Percentiles rank a stretch among this genome's conserved stretches.
These are phyloP conservation scores for Agastache rugosa DNA, from an alignment of 257 asterid genomes.

Conservation along the genomic window DNA sequence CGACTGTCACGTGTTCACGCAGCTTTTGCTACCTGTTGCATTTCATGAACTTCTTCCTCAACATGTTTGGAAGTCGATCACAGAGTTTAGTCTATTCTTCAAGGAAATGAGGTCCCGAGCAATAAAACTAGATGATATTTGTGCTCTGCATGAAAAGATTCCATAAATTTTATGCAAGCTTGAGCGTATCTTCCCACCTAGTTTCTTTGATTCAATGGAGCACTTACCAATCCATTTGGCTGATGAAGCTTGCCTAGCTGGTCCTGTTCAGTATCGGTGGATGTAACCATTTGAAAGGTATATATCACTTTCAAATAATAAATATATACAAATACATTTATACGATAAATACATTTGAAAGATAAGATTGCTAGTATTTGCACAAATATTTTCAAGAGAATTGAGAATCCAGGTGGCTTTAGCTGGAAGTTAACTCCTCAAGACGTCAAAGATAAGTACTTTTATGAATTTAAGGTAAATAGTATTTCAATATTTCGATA, in stretches of 20 bases:
- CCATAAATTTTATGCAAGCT: not conserved
- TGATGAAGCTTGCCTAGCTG: not conserved
- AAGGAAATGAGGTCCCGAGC: not conserved
- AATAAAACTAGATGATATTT: not conserved
- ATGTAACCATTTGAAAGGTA: not conserved
- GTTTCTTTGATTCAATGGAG: not conserved
- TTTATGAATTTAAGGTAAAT: too few species aligned
- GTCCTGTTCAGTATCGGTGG: not conserved
- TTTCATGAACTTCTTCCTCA: not conserved
- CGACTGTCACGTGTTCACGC: not conserved
- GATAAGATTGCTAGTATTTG: too few species aligned
- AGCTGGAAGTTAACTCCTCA: too few species aligned
- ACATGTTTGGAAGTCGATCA: not conserved
- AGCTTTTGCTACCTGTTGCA: not conserved
- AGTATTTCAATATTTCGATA: too few species aligned
- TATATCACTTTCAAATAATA: too few species aligned
- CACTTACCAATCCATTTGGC: not conserved
- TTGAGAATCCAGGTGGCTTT: too few species aligned
- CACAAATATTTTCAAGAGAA: too few species aligned
- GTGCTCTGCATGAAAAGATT: not conserved
- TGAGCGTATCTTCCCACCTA: not conserved
- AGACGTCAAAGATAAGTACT: too few species aligned
- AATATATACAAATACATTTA: too few species aligned
- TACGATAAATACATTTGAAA: too few species aligned
- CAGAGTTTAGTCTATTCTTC: not conserved